Percentiles rank a stretch among this genome's conserved stretches.
These are phyloP conservation scores for Saccharum spontaneum DNA, from an alignment of 176 grass and related monocot species.

Conservation along the genomic window DNA sequence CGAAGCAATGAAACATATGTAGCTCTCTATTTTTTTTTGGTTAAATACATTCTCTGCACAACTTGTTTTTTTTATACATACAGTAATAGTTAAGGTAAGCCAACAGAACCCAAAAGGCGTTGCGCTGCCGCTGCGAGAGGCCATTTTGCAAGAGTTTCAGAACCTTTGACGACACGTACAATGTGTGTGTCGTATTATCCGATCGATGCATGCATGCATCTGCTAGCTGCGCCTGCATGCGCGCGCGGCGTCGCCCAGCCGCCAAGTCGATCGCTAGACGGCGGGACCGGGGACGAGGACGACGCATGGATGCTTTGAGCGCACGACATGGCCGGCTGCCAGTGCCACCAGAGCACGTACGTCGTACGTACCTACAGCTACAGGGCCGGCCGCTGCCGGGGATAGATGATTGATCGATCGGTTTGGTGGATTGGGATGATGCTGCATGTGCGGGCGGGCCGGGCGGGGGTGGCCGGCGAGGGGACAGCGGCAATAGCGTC, in stretches of 20 bases:
- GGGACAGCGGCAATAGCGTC: slow-evolving; percentile 35
- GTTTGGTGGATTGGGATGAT: background rate
- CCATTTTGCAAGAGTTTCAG: no score
- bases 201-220: background rate
- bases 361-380: background rate
- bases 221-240: no score
- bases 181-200: no score
- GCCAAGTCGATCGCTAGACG: background rate
- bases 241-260: background rate
- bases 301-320: background rate
- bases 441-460: background rate
- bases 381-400: background rate
- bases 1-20: no score
- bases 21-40: no score
- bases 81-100: no score
- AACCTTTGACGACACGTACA: no score
- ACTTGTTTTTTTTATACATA: no score
- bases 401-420: background rate
- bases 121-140: no score
- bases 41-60: no score
- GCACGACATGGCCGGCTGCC: background rate
- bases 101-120: no score
- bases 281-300: background rate
- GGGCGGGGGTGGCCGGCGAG: background rate
- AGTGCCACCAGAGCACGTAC: background rate